These are phyloP conservation scores for Periconia sp. DNA, from an alignment of 2,329 filamentous ascomycete species.

Conservation along the genomic window DNA sequence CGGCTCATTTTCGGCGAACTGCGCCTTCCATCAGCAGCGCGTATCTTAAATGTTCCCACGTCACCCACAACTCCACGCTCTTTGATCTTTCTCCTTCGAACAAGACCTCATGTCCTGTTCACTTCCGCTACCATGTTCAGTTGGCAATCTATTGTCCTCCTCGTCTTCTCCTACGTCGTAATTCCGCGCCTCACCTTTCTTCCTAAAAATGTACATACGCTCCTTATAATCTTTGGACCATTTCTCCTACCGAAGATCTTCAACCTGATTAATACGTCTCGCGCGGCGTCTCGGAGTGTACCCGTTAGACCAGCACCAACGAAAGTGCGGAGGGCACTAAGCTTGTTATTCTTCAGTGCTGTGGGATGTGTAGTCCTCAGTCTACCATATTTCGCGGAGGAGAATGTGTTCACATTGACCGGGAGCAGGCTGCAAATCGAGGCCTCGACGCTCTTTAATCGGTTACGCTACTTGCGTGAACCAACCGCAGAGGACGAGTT, in stretches of 20 bases:
- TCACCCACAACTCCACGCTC: conserved; percentile 1
- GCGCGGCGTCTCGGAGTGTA: conserved; percentile 48
- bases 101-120: background rate
- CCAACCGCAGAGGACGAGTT: conserved; percentile 67
- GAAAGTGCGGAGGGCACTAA: conserved; percentile 62
- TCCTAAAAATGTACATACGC: conserved; percentile 36
- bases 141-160: conserved; percentile 36
- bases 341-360: conserved; percentile 64
- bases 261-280: conserved; percentile 66
- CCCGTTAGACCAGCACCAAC: conserved; percentile 63
- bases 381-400: conserved; percentile 70
- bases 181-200: conserved; percentile 47
- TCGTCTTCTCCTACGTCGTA: conserved; percentile 41
- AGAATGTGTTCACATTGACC: conserved; percentile 82
- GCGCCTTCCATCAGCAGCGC: too few species aligned
- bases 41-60: too few species aligned
- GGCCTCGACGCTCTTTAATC: conserved; percentile 82
- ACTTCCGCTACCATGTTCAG: conserved; percentile 33
- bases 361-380: conserved; percentile 64
- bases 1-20: too few species aligned
- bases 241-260: conserved; percentile 72
- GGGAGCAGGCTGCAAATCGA: conserved; percentile 83
- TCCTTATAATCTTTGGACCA: conserved; percentile 67
- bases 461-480: conserved; percentile 67
- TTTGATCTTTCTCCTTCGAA: background rate